A percentile compares a stretch with the other conserved stretches of the same genome.
Conservation (phyloP, 768 basidiomycete species). For the Kwoniella sp. region DNA sequence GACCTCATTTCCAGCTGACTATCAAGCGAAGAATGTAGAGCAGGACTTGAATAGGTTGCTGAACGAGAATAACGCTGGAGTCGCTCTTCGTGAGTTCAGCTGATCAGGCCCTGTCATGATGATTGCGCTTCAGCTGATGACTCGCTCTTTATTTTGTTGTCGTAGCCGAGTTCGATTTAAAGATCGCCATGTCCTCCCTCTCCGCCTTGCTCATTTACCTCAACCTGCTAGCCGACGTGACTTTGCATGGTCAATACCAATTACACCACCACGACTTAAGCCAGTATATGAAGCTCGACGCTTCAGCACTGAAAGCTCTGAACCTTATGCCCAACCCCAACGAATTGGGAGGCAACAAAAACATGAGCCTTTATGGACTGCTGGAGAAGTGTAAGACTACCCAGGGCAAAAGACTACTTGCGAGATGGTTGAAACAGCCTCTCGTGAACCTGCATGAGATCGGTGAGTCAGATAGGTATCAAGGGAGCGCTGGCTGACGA, state of each 20-base stretch:
- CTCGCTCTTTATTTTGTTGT: not conserved
- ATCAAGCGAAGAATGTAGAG: constrained; percentile 73
- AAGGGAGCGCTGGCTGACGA: not conserved
- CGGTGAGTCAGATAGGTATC: constrained; percentile 60
- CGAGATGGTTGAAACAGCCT: constrained; percentile 94
- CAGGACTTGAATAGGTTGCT: constrained; percentile 77
- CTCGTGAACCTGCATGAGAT: constrained; percentile 92
- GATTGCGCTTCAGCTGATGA: not conserved
- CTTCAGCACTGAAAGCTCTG: constrained; percentile 86
- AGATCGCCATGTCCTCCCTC: constrained; percentile 75
- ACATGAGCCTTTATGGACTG: constrained; percentile 82
- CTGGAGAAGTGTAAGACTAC: constrained; percentile 95
- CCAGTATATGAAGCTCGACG: constrained; percentile 94
- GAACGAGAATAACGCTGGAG: constrained; percentile 59
- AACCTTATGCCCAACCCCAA: constrained; percentile 76
- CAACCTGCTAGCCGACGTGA: constrained; percentile 71
- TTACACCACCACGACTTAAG: constrained; percentile 85
- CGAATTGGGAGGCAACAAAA: constrained; percentile 69
- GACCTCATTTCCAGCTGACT: constrained; percentile 65
- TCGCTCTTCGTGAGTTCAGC: constrained; percentile 62
- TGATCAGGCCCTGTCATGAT: not conserved
- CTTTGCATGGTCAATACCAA: constrained; percentile 77
- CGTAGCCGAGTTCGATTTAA: constrained; percentile 74
- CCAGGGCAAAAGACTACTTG: constrained; percentile 84
- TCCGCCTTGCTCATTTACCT: constrained; percentile 82